A percentile compares a stretch with the other conserved stretches of the same genome.
These are phyloP conservation scores for Daedaleopsis nitida DNA, from an alignment of 768 basidiomycete genomes.

Conservation along the genomic window DNA sequence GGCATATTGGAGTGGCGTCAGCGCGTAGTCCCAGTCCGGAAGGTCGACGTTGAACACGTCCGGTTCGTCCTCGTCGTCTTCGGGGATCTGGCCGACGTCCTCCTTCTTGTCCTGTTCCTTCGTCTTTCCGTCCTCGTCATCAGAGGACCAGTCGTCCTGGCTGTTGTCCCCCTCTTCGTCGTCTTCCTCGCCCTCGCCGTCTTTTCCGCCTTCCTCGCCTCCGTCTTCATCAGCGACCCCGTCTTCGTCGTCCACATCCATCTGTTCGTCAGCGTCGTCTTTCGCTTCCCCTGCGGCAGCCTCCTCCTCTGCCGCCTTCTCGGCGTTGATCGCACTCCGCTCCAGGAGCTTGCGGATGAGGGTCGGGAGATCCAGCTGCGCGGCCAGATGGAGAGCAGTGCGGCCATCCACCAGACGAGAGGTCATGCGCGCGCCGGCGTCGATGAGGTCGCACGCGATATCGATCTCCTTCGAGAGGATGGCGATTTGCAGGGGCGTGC, in stretches of 20 bases:
- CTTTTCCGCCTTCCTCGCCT: conserved; percentile 1
- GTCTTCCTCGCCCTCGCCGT: conserved; percentile 3
- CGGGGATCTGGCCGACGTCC: conserved; percentile 43
- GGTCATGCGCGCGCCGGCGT: conserved; percentile 57
- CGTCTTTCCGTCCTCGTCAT: conserved; percentile 36
- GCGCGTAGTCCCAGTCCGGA: conserved; percentile 60
- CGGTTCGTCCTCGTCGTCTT: conserved; percentile 50
- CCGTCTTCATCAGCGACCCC: conserved; percentile 15
- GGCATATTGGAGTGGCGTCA: conserved; percentile 54
- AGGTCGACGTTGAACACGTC: conserved; percentile 59
- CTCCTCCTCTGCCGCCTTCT: conserved; percentile 28
- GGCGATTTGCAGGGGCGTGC: conserved; percentile 60
- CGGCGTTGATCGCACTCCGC: conserved; percentile 41
- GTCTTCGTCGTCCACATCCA: conserved; percentile 23
- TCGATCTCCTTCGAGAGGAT: conserved; percentile 48
- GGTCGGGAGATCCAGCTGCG: conserved; percentile 43
- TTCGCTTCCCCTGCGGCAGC: conserved; percentile 16
- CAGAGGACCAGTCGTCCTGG: conserved; percentile 27
- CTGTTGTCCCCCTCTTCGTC: conserved; percentile 21
- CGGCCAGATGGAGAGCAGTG: conserved; percentile 57
- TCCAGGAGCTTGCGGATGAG: conserved; percentile 55
- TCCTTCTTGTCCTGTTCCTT: conserved; percentile 27
- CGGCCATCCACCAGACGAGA: conserved; percentile 59
- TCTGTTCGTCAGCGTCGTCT: conserved; percentile 12
- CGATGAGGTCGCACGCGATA: conserved; percentile 52